Evolutionary conservation across 1,284 basidiomycete genomes (phyloP), one percentile per base, ranked within the genome.

Genomic region (Ceratobasidium theobromae): DNA sequence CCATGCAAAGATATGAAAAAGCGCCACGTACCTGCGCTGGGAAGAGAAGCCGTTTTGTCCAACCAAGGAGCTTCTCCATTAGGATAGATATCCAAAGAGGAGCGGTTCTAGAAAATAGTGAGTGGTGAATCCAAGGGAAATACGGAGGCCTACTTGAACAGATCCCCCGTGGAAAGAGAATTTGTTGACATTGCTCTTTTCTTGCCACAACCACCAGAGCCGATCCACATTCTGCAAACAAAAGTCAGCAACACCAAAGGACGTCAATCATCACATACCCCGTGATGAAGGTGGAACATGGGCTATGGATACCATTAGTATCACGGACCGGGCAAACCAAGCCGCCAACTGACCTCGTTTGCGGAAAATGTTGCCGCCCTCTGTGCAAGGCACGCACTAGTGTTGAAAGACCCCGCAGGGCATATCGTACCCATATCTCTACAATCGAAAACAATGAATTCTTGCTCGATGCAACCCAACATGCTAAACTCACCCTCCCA

Each of bases 191-290:
- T 1, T 1, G 16, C 23, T 60, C 21, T 60, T 60, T 14, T 60
- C 57, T 38, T 60, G 57, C 57, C 57, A 60, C 1, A 60, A 40
- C 57, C 57, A 60, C 57, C 57, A 60, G 1, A 60, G 57, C 1
- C 57, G 57, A 38, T 60, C 57, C 3, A 60, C 23, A n/a, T 60
- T 60, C 57, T 60, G n/a, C 3, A 40, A 2, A 9, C 21, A 18
- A 21, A 16, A 45, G 55, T 28, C 35, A 43, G 16, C n/a, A 30
- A 32, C 16, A 5, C 52, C 40, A 57, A 12, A 21, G 16, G 11
- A n/a, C 21, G 6, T 9, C 43, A 11, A 51, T 27, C 8, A 25
- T 11, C 23, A 32, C 57, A 35, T 12, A 60, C 57, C 12, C 57
- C 46, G 23, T 60, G 57, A 35, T 60, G 57, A 43, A 60, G 8